Evolutionary conservation across 805 yeast species (phyloP), one percentile per base, ranked within the genome.

Genomic region (Candida chilensis): DNA sequence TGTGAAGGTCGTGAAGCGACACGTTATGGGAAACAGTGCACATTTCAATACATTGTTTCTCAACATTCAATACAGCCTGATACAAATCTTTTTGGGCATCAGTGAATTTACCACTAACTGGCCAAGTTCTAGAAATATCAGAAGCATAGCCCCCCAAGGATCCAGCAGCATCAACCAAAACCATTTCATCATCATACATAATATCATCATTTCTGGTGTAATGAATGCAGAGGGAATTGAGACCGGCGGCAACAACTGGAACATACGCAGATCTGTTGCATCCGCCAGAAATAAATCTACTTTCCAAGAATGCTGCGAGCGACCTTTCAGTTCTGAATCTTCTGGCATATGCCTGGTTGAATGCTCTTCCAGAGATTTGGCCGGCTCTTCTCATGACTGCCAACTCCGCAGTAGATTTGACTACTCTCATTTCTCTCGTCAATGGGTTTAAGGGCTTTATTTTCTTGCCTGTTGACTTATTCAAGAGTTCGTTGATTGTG

Each of bases 71-170:
- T 4, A 92, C 95, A 2, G 90, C 95, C 42, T 85, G 81, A 48
- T 92, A 92, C 14, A 92, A 56, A 36, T 90, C 97, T 30, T 67
- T 68, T 52, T 92, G 98, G 3, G 95, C 75, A 7, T 62, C 71
- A 2, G 82, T 56, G 50, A 92, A 92, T 29, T 56, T 60, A 2
- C 94, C 85, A 22, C 70, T 69, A 28, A 77, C 79, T 4, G 98
- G 98, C 96, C 97, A 92, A 0, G 96, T 81, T 39, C 99, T 69
- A 2, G 97, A 88, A 27, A 92, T 92, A 54, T 92, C 99, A 1
- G 96, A 78, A 47, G 95, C 78, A 53, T 92, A 92, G 1, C 96
- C 96, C 24, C 97, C 98, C 26, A 80, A 52, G 29, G 82, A 71
- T 4, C 97, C 99, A 1, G 94, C 94, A 3, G 97, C 97, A 54